Conservation (phyloP, 2,329 filamentous ascomycete genomes). For the Stagonosporopsis tanaceti region DNA sequence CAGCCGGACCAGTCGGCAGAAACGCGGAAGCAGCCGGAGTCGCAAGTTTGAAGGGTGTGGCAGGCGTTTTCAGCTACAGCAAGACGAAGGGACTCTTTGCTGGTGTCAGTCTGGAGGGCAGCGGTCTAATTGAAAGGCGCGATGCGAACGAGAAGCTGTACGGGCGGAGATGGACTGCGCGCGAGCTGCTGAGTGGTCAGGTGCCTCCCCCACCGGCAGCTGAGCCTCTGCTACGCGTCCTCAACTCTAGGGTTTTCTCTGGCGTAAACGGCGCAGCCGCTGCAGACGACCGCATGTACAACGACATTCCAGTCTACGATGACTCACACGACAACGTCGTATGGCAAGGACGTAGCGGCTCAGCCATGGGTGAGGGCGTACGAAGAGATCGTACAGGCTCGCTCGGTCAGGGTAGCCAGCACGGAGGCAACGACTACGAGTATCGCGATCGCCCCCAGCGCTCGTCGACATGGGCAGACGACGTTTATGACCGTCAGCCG, state of each 20-base stretch:
- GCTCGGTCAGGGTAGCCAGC: conserved; percentile 39
- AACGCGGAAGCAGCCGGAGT: conserved; percentile 97
- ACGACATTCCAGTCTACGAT: conserved; percentile 90
- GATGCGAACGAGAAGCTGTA: conserved; percentile 98
- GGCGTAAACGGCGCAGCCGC: conserved; percentile 61
- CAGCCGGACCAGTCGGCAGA: conserved; percentile 89
- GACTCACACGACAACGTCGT: conserved; percentile 81
- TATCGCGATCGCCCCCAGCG: conserved; percentile 67
- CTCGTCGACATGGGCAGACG: conserved; percentile 77
- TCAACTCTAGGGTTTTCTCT: conserved; percentile 85
- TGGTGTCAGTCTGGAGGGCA: conserved; percentile 92
- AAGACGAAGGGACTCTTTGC: conserved; percentile 98
- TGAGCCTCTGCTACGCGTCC: conserved; percentile 81
- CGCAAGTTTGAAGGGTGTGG: conserved; percentile 86
- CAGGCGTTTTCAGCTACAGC: conserved; percentile 94
- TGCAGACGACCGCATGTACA: conserved; percentile 79
- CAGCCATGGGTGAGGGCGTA: conserved; percentile 73
- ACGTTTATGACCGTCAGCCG: conserved; percentile 70
- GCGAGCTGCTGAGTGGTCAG: conserved; percentile 79
- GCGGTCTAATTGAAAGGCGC: conserved; percentile 89
- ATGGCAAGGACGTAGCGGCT: conserved; percentile 79
- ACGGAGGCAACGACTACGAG: conserved; percentile 54
- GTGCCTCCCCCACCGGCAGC: conserved; percentile 82
- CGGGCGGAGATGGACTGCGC: conserved; percentile 79
- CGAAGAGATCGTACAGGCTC: conserved; percentile 58